Conservation (phyloP, 306 rosid species). For the Trifolium dubium region DNA sequence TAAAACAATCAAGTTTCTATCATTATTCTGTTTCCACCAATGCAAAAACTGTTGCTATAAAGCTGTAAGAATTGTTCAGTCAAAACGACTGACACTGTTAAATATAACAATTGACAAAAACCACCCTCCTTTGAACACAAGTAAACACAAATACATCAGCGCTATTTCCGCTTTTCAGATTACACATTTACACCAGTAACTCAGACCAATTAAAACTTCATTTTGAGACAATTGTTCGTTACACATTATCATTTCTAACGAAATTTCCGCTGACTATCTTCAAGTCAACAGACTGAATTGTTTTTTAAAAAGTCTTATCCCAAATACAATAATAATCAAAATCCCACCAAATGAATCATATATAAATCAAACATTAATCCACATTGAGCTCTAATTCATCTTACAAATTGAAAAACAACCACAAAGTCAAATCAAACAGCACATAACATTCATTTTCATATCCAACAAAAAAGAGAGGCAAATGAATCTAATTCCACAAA, state of each 20-base stretch:
- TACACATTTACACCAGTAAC: constrained; percentile 30
- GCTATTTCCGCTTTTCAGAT: constrained; percentile 1
- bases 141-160: constrained; percentile 16
- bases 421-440: constrained; percentile 29
- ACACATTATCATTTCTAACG: constrained; percentile 10
- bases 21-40: constrained; percentile 8
- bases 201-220: constrained; percentile 13
- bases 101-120: background rate
- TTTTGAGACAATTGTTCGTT: background rate
- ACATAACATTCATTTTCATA: constrained; percentile 18
- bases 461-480: constrained; percentile 11
- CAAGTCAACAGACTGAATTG: constrained; percentile 33
- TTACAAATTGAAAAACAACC: constrained; percentile 20
- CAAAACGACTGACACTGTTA: background rate
- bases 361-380: constrained; percentile 29
- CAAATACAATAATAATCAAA: background rate
- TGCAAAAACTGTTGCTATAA: background rate
- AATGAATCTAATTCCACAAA: constrained; percentile 25
- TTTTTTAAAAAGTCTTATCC: background rate
- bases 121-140: constrained; percentile 7
- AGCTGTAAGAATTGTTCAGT: background rate
- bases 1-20: constrained; percentile 29
- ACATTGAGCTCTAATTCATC: constrained; percentile 30
- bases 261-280: constrained; percentile 13
- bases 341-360: constrained; percentile 28